Evolutionary conservation across 176 grass and related monocot species (phyloP).

Genomic region (Areca catechu): DNA sequence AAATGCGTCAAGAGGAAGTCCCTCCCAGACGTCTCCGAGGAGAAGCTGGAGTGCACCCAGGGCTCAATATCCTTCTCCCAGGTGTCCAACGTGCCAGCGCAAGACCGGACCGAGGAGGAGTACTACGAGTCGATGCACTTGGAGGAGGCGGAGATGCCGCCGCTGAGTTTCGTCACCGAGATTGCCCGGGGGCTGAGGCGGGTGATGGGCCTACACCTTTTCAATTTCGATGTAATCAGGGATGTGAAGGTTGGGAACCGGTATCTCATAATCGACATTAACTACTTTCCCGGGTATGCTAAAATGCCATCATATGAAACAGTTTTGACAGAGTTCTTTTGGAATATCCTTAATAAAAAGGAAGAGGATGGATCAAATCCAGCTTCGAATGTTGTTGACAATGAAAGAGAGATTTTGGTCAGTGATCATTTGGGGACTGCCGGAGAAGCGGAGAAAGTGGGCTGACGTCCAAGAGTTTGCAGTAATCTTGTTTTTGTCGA

Average conservation of each 20-base stretch:
- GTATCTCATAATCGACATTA: slow-evolving; percentile 15
- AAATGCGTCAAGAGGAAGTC: slow-evolving; percentile 86
- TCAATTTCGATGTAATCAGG: slow-evolving; percentile 92
- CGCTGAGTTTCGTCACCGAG: slow-evolving; percentile 42
- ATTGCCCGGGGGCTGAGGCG: slow-evolving; percentile 55
- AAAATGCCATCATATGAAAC: slow-evolving; percentile 10
- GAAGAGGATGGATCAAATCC: neutral
- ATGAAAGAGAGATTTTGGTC: neutral
- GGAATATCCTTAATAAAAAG: slow-evolving; percentile 2
- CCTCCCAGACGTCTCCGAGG: slow-evolving; percentile 66
- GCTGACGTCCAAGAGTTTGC: neutral
- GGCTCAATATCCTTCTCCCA: slow-evolving; percentile 76
- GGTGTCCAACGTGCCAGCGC: slow-evolving; percentile 61
- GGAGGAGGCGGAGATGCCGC: slow-evolving; percentile 58
- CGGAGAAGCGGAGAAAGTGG: neutral
- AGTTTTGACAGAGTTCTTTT: slow-evolving; percentile 11
- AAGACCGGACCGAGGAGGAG: slow-evolving; percentile 24
- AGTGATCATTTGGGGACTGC: neutral
- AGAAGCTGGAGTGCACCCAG: slow-evolving; percentile 38
- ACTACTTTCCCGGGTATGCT: slow-evolving; percentile 18
- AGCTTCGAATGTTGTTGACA: neutral
- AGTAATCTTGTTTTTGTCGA: too few species aligned
- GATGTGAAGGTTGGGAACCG: slow-evolving; percentile 32
- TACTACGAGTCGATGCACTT: slow-evolving; percentile 46
- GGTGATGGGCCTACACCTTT: slow-evolving; percentile 62